Conservation (phyloP, 2,329 filamentous ascomycete genomes). For the Nigrospora sphaerica region DNA sequence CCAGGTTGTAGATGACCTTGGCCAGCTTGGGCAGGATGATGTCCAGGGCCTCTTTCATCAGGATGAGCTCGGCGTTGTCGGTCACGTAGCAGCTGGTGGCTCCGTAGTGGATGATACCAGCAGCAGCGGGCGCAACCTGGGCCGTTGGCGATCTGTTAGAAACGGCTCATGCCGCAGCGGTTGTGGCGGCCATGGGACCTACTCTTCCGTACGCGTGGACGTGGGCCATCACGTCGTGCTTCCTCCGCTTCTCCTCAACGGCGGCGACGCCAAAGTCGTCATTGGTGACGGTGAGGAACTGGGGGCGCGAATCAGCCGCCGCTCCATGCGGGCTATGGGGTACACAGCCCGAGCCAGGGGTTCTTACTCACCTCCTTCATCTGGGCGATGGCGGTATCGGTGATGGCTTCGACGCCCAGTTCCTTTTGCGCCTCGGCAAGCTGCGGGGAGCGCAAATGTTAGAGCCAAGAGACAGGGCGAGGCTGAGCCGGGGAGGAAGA, state of each 20-base stretch:
- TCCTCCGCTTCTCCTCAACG: constrained; percentile 66
- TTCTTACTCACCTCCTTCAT: constrained; percentile 40
- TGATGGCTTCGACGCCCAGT: constrained; percentile 67
- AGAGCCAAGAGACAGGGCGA: no score
- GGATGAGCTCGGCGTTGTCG: constrained; percentile 72
- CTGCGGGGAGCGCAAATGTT: constrained; percentile 23
- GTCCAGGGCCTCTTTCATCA: constrained; percentile 67
- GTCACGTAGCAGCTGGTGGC: constrained; percentile 57
- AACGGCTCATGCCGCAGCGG: neutral
- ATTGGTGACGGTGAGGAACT: constrained; percentile 68
- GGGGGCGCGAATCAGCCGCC: constrained; percentile 10
- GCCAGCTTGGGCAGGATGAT: constrained; percentile 73
- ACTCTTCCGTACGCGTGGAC: constrained; percentile 67
- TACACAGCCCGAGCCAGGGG: no score
- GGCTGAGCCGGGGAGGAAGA: no score
- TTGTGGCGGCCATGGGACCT: constrained; percentile 11
- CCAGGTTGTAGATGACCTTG: constrained; percentile 69
- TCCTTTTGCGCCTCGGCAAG: constrained; percentile 79
- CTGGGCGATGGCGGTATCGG: constrained; percentile 65
- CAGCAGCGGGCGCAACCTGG: constrained; percentile 19
- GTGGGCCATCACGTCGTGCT: constrained; percentile 59
- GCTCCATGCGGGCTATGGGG: no score
- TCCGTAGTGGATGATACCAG: constrained; percentile 76
- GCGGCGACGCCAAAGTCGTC: constrained; percentile 68
- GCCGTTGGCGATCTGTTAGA: neutral